A percentile compares a stretch with the other conserved stretches of the same genome.
These are phyloP conservation scores for Manihot esculenta DNA, from an alignment of 441 rosid genomes.

Conservation along the genomic window DNA sequence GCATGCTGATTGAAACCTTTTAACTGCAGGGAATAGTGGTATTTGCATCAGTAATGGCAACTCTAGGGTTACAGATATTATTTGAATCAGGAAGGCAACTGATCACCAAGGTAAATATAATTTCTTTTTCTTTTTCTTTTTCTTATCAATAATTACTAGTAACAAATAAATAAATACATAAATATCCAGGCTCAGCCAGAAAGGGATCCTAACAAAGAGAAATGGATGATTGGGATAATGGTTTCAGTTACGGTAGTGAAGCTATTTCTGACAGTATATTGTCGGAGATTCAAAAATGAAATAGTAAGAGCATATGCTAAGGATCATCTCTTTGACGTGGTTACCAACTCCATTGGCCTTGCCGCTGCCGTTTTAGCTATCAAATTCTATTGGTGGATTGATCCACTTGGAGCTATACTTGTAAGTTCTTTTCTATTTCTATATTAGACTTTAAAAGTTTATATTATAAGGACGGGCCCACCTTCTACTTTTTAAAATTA, in stretches of 20 bases:
- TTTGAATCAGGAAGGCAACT: conserved; percentile 56
- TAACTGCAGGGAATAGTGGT: conserved; percentile 54
- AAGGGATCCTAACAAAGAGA: conserved; percentile 47
- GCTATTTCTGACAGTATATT: conserved; percentile 49
- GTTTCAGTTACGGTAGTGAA: conserved; percentile 51
- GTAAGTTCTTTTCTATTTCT: conserved; percentile 31
- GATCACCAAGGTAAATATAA: conserved; percentile 28
- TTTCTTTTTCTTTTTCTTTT: too few species aligned
- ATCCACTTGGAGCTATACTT: conserved; percentile 63
- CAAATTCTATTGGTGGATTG: conserved; percentile 67
- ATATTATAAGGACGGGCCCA: too few species aligned
- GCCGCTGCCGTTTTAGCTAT: conserved; percentile 60
- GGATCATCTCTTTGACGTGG: conserved; percentile 72
- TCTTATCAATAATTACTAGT: too few species aligned
- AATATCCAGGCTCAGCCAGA: conserved; percentile 51
- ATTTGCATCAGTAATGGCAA: conserved; percentile 63
- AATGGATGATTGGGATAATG: conserved; percentile 83
- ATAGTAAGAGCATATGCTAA: conserved; percentile 66
- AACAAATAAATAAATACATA: too few species aligned
- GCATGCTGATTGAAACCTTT: not conserved
- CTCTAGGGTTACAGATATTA: conserved; percentile 55
- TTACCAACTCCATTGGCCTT: conserved; percentile 65
- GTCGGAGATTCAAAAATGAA: conserved; percentile 60
- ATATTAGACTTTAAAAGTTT: too few species aligned
- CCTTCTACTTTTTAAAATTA: too few species aligned